Base-by-base conservation (phyloP, 805 yeast species). In the Myxozyma neglecta region DNA sequence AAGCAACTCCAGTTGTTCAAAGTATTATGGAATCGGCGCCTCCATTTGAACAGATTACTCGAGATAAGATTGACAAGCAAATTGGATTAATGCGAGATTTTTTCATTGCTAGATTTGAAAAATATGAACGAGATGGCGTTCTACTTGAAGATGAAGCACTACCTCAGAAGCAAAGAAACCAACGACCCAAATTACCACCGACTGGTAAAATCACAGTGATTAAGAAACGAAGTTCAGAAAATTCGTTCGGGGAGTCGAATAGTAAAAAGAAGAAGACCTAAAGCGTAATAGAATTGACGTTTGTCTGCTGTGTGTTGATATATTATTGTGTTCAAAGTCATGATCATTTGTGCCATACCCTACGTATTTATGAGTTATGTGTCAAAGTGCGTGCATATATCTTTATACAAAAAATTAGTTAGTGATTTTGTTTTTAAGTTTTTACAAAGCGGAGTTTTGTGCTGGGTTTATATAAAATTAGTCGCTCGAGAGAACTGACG, bases 111-210 rank as follows among this genome's bases (percentile, higher is more conserved):
- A 55, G 68, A 39, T 57, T 75, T 18, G 76, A 71, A 9, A 53
- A 60, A 37, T 62, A 63, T 13, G 61, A 66, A 48, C 57, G 54
- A 7, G 56, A 63, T 18, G 52, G 62, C 24, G 69, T 64, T n/a
- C 59, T 75, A 36, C 59, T 88, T 53, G 97, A 91, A 71, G 97
- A 92, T 70, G 97, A 89, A 16, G 92, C 88, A 59, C 79, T 90
- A 68, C 91, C 96, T 0, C 84, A 86, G 59, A 90, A 89, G 70
- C 89, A 85, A 68, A 80, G 92, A 59, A 85, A 86, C 64, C 80
- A 81, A 35, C 80, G 92, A 67, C 87, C 96, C 0, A 86, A 91
- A 70, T 77, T 94, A 54, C 97, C 97, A 11, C 97, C 97, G 6
- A 88, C 90, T 36, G 97, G 97, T 42, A 90, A 88, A 73, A 88